Conservation (phyloP, 805 yeast genomes). For the Candida adriatica region DNA sequence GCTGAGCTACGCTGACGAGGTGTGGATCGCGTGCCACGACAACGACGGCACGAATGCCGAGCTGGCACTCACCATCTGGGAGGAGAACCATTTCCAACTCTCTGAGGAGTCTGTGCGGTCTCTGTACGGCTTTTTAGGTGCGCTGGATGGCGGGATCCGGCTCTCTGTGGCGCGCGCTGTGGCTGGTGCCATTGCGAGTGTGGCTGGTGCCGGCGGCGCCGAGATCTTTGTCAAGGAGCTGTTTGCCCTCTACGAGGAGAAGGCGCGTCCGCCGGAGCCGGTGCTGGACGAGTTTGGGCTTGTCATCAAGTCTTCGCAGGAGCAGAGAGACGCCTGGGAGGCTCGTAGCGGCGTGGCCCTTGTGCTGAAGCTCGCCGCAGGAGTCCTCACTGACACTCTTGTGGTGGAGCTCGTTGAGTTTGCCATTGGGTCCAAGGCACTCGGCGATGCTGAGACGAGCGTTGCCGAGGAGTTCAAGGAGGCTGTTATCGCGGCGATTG, state of each 20-base stretch:
- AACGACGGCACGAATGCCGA: conserved; percentile 55
- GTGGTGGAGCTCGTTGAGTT: conserved; percentile 55
- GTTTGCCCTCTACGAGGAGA: conserved; percentile 48
- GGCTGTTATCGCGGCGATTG: conserved; percentile 76
- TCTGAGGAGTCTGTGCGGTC: conserved; percentile 36
- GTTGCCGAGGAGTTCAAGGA: conserved; percentile 82
- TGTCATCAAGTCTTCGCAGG: conserved; percentile 52
- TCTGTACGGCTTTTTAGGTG: conserved; percentile 45
- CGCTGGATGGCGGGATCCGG: conserved; percentile 60
- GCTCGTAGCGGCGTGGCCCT: conserved; percentile 76
- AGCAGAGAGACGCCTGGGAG: conserved; percentile 76
- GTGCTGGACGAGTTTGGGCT: conserved; percentile 75
- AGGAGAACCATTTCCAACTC: conserved; percentile 57
- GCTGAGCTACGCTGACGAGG: conserved; percentile 49
- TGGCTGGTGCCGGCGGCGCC: conserved; percentile 20
- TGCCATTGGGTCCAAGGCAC: conserved; percentile 53
- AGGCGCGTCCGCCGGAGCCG: conserved; percentile 70
- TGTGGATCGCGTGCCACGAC: conserved; percentile 77
- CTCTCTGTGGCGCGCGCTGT: conserved; percentile 67
- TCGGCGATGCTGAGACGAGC: conserved; percentile 65
- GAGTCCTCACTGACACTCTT: conserved; percentile 30
- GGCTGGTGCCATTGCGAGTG: conserved; percentile 43
- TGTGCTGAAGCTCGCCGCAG: conserved; percentile 50
- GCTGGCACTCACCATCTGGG: conserved; percentile 79
- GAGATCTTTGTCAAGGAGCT: conserved; percentile 34